These are phyloP conservation scores for Auxenochlorella pyrenoidosa DNA, from an alignment of 139 green algal genomes.

Conservation along the genomic window DNA sequence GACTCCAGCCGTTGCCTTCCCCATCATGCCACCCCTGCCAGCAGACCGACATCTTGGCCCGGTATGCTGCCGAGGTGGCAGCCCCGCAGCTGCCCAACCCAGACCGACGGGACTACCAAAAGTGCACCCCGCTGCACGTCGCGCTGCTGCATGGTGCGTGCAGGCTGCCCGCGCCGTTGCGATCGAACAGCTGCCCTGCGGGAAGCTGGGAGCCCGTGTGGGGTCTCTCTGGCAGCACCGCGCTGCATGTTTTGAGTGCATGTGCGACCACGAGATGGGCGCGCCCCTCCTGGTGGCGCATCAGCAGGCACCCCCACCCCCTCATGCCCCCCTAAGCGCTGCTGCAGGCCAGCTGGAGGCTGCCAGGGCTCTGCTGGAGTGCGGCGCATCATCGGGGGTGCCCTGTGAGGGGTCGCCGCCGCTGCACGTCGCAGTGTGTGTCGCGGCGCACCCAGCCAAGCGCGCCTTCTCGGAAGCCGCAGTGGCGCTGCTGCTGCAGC, in stretches of 20 bases:
- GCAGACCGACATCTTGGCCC: conserved; percentile 1
- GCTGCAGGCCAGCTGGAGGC: conserved; percentile 64
- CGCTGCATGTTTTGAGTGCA: neutral
- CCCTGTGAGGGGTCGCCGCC: conserved; percentile 74
- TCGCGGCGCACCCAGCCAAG: conserved; percentile 39
- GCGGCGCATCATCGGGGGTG: conserved; percentile 37
- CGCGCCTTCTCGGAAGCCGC: conserved; percentile 38
- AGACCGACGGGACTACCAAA: conserved; percentile 60
- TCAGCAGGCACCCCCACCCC: too few relatives aligned
- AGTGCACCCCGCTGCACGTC: conserved; percentile 84
- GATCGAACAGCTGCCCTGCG: too few relatives aligned
- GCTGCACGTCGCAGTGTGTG: conserved; percentile 71
- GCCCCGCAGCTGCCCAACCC: conserved; percentile 31
- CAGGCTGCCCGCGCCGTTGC: too few relatives aligned
- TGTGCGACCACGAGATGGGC: neutral
- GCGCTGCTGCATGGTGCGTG: conserved; percentile 75
- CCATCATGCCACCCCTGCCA: neutral
- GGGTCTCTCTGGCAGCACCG: too few relatives aligned
- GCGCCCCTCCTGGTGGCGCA: too few relatives aligned
- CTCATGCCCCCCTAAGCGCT: neutral
- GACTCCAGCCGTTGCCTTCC: too few relatives aligned
- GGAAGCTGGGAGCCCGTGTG: too few relatives aligned
- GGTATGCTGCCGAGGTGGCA: neutral
- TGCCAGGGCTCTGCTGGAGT: conserved; percentile 62
- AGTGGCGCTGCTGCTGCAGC: conserved; percentile 59